Conservation (phyloP, 2,329 filamentous ascomycete species). For the Penicillium occitanis region DNA sequence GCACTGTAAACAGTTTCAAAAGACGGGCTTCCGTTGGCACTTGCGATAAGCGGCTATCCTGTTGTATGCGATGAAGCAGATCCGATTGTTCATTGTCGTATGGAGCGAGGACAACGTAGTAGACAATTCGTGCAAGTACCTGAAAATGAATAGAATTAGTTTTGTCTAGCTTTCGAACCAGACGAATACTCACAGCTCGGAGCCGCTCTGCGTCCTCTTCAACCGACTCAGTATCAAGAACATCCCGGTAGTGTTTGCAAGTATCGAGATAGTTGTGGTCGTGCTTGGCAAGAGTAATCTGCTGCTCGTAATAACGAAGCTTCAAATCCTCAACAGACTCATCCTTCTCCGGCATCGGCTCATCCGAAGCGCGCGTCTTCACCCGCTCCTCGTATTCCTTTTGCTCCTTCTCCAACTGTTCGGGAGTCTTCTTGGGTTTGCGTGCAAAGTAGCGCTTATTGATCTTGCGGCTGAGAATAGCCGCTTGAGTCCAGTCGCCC, state of each 20-base stretch:
- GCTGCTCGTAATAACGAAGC: conserved; percentile 93
- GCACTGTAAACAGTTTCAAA: conserved; percentile 89
- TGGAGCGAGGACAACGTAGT: conserved; percentile 93
- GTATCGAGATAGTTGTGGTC: conserved; percentile 96
- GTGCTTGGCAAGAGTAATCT: conserved; percentile 92
- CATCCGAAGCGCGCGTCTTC: conserved; percentile 74
- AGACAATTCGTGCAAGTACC: conserved; percentile 92
- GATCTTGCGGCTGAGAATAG: conserved; percentile 93
- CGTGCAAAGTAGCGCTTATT: conserved; percentile 88
- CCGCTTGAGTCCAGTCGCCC: conserved; percentile 93
- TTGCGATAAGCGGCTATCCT: conserved; percentile 76
- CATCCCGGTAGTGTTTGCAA: conserved; percentile 97
- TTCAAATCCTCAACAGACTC: conserved; percentile 97
- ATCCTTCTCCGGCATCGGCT: conserved; percentile 69
- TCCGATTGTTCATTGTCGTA: conserved; percentile 99
- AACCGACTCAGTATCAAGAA: conserved; percentile 92
- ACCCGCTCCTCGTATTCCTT: conserved; percentile 77
- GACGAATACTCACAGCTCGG: conserved; percentile 64
- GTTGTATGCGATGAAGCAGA: conserved; percentile 86
- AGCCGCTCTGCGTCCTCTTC: conserved; percentile 86
- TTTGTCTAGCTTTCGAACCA: not conserved
- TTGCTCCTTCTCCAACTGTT: conserved; percentile 86
- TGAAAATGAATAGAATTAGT: conserved; percentile 35
- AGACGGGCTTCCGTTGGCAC: conserved; percentile 80
- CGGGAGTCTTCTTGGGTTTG: conserved; percentile 84